These are phyloP conservation scores for Linum usitatissimum DNA, from an alignment of 345 rosid genomes.

Conservation along the genomic window DNA sequence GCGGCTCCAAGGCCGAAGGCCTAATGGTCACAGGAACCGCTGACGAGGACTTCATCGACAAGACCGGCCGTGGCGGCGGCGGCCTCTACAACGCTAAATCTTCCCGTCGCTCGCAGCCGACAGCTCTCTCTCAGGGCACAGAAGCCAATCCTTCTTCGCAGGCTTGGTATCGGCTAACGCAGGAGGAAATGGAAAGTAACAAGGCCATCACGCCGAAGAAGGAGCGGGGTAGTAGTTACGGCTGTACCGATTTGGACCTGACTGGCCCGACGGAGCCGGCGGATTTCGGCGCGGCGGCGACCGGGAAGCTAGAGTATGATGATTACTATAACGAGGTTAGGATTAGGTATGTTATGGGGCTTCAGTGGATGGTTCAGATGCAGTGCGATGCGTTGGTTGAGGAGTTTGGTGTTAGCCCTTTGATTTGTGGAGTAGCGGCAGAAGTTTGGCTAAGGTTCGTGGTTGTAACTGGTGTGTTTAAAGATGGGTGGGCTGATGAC, in stretches of 20 bases:
- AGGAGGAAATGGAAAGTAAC: conserved; percentile 6
- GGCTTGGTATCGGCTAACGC: conserved; percentile 34
- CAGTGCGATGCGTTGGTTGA: conserved; percentile 69
- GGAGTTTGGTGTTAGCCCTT: conserved; percentile 42
- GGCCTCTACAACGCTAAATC: neutral
- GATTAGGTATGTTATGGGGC: conserved; percentile 55
- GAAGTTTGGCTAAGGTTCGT: conserved; percentile 48
- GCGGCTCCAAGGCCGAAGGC: conserved; percentile 1
- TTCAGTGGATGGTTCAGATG: conserved; percentile 54
- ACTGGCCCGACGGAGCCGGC: conserved; percentile 33
- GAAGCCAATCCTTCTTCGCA: conserved; percentile 25
- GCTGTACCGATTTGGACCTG: conserved; percentile 7
- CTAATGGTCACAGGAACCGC: neutral
- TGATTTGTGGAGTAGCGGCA: conserved; percentile 50
- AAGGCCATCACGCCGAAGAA: too few relatives aligned
- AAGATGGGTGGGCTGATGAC: conserved; percentile 54
- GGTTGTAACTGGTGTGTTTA: conserved; percentile 35
- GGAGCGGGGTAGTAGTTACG: too few relatives aligned
- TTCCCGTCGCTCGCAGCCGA: neutral
- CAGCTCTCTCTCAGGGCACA: conserved; percentile 1
- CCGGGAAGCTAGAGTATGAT: conserved; percentile 26
- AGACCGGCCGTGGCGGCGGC: too few relatives aligned
- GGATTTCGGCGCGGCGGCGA: conserved; percentile 35
- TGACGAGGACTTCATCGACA: neutral
- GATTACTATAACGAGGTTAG: conserved; percentile 55